Evolutionary conservation across 306 rosid species (phyloP).

Genomic region (Clitoria ternatea): DNA sequence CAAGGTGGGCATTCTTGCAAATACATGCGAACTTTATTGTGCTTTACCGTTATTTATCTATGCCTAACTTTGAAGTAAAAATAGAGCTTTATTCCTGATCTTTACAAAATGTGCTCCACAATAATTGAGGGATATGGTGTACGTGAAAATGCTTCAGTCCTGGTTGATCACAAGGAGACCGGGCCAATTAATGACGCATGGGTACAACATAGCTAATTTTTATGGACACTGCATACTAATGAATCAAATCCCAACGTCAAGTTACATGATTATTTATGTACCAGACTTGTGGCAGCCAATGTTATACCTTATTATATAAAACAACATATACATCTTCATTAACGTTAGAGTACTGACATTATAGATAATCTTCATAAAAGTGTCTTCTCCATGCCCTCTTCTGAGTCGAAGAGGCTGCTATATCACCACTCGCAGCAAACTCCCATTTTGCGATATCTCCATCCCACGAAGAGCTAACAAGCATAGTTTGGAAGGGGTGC

Average conservation of each 20-base stretch:
- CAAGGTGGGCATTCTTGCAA: background rate
- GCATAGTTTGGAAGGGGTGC: conserved; percentile 81
- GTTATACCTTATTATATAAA: conserved; percentile 10
- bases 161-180: conserved; percentile 11
- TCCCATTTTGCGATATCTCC: conserved; percentile 90
- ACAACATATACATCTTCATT: conserved; percentile 3
- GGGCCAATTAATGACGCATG: background rate
- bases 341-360: background rate
- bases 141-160: conserved; percentile 2
- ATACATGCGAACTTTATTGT: background rate
- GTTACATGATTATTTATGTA: conserved; percentile 34
- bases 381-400: conserved; percentile 40
- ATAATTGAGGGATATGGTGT: background rate
- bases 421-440: conserved; percentile 47
- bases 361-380: conserved; percentile 20
- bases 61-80: background rate
- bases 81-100: background rate
- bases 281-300: conserved; percentile 12
- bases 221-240: background rate
- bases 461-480: conserved; percentile 94
- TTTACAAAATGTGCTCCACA: conserved; percentile 3
- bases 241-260: background rate
- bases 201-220: background rate
- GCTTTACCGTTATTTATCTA: conserved; percentile 7
- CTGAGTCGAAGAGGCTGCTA: conserved; percentile 28